Percentiles rank a stretch among this genome's conserved stretches.
These are phyloP conservation scores for Sphagnum contortum DNA, from an alignment of 225 moss, liverwort and hornwort genomes.

Conservation along the genomic window DNA sequence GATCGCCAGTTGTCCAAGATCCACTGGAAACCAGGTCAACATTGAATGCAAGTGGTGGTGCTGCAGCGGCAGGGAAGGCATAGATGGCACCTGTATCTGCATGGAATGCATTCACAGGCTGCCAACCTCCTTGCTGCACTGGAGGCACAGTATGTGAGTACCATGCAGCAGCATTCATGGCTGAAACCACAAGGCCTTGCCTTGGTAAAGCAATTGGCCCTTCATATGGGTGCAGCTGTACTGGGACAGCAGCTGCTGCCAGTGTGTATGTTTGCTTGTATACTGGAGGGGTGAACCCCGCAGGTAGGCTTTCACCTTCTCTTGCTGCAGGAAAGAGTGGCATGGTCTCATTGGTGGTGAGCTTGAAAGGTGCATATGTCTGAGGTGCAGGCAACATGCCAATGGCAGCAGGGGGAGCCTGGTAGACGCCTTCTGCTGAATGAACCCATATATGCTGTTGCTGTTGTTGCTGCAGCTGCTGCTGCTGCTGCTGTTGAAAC, in stretches of 20 bases:
- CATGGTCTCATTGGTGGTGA: slow-evolving; percentile 12
- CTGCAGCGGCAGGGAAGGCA: slow-evolving; percentile 17
- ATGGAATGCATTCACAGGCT: slow-evolving; percentile 22
- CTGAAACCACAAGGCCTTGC: slow-evolving; percentile 20
- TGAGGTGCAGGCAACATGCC: slow-evolving; percentile 3
- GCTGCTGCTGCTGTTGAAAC: background rate
- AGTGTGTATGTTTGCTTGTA: slow-evolving; percentile 19
- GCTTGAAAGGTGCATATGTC: slow-evolving; percentile 10
- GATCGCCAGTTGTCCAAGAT: slow-evolving; percentile 20
- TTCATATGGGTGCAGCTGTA: slow-evolving; percentile 26
- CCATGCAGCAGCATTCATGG: slow-evolving; percentile 21
- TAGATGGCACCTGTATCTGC: slow-evolving; percentile 21
- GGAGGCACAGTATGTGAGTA: slow-evolving; percentile 7
- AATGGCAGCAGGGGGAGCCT: slow-evolving; percentile 1
- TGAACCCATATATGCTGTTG: background rate
- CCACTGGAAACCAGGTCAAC: slow-evolving; percentile 16
- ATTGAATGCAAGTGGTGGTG: slow-evolving; percentile 15
- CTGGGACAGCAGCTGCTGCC: slow-evolving; percentile 17
- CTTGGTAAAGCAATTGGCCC: slow-evolving; percentile 13
- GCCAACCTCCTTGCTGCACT: slow-evolving; percentile 18
- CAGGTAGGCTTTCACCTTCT: slow-evolving; percentile 18
- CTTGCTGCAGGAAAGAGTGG: slow-evolving; percentile 18
- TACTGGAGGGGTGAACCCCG: slow-evolving; percentile 11
- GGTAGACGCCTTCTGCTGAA: slow-evolving; percentile 4
- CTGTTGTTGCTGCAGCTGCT: slow-evolving; percentile 1